phyloP scores from a whole-genome alignment of 495 filamentous ascomycete species.

The Penicillium lividum region DNA sequence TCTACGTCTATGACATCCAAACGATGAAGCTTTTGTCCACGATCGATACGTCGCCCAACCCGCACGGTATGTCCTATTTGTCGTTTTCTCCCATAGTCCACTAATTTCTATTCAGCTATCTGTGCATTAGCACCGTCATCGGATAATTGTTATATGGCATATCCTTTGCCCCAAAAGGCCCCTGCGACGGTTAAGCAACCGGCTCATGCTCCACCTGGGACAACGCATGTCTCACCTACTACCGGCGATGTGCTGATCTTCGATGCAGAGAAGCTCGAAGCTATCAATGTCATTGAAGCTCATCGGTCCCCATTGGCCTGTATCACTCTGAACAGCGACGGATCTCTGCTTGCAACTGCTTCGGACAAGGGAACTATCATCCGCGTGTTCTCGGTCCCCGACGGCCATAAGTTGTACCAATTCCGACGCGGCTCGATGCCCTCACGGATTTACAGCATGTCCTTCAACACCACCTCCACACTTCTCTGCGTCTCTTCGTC shows the following conservation, averaged over 20 bases:
- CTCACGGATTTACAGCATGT: conserved; percentile 95
- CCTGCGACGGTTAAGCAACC: conserved; percentile 65
- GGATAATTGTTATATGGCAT: conserved; percentile 93
- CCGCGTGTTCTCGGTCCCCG: conserved; percentile 86
- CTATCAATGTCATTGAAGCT: conserved; percentile 88
- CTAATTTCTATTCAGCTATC: conserved; percentile 59
- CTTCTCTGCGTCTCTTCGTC: conserved; percentile 93
- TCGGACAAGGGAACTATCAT: conserved; percentile 98
- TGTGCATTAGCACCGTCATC: conserved; percentile 91
- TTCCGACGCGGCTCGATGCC: conserved; percentile 94
- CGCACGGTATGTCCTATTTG: conserved; percentile 57
- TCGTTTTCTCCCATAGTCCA: conserved; percentile 6
- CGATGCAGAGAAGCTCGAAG: conserved; percentile 81
- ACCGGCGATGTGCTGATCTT: conserved; percentile 93
- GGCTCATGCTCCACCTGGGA: conserved; percentile 80
- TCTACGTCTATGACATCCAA: conserved; percentile 96
- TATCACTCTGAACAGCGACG: conserved; percentile 87
- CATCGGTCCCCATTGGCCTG: conserved; percentile 90
- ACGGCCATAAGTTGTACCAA: conserved; percentile 88
- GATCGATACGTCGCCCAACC: conserved; percentile 91
- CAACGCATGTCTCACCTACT: conserved; percentile 71
- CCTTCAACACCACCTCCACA: conserved; percentile 93
- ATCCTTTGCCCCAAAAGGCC: conserved; percentile 84
- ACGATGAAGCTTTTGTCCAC: conserved; percentile 94
- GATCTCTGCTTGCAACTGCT: conserved; percentile 89